A percentile compares a stretch with the other conserved stretches of the same genome.
Conservation (phyloP, 2,329 filamentous ascomycete species). For the Fusarium piperis region DNA sequence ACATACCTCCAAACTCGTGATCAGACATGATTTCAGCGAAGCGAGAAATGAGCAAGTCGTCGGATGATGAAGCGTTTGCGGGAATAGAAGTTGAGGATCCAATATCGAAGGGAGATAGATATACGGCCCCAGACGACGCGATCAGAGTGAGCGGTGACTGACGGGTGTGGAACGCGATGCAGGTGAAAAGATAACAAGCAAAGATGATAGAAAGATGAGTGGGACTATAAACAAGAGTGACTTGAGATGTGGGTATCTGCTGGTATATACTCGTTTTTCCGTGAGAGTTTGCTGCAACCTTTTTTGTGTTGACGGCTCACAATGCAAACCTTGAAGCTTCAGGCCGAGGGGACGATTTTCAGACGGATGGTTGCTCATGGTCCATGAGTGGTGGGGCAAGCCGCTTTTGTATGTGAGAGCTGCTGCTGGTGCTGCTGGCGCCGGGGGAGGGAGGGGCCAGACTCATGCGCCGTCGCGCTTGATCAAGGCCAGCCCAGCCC, state of each 20-base stretch:
- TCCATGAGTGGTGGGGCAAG: conserved; percentile 45
- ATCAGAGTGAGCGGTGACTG: conserved; percentile 11
- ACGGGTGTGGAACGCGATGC: conserved; percentile 17
- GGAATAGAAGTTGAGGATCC: background rate
- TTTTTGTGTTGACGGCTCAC: conserved; percentile 21
- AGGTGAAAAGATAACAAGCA: background rate
- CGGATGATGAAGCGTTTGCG: conserved; percentile 17
- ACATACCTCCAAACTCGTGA: conserved; percentile 72
- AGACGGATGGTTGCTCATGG: conserved; percentile 40
- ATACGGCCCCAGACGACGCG: conserved; percentile 30
- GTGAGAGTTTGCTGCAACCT: conserved; percentile 1
- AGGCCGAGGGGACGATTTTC: conserved; percentile 14
- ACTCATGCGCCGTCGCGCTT: conserved; percentile 22
- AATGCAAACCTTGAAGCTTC: background rate
- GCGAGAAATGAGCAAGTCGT: background rate
- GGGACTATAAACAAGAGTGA: background rate
- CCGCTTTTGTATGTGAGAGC: conserved; percentile 43
- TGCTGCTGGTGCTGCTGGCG: too few relatives aligned
- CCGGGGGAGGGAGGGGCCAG: background rate
- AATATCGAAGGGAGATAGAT: background rate
- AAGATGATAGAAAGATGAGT: background rate
- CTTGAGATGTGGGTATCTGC: background rate
- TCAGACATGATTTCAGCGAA: conserved; percentile 64
- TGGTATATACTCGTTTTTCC: conserved; percentile 3
- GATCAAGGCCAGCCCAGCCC: background rate